Conservation (phyloP, 805 yeast genomes). For the Yamadazyma philogaea region DNA sequence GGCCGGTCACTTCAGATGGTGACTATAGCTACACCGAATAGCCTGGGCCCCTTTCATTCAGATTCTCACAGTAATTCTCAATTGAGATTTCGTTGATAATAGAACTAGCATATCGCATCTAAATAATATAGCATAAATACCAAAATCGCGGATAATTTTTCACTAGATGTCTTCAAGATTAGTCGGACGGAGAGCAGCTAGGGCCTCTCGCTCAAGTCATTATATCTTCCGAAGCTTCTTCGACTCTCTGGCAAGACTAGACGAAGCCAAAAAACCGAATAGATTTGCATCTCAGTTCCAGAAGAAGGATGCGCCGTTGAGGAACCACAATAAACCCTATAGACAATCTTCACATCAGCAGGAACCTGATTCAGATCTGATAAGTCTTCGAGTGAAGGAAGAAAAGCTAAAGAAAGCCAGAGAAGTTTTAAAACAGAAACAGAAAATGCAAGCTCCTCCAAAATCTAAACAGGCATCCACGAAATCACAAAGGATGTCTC, state of each 20-base stretch:
- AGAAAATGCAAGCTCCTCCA: neutral
- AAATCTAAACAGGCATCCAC: conserved; percentile 1
- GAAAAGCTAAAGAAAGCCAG: conserved; percentile 7
- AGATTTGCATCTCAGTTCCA: conserved; percentile 32
- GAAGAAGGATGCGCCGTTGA: neutral
- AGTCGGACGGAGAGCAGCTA: neutral
- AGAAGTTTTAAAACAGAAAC: conserved; percentile 10
- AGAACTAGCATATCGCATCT: conserved; percentile 1
- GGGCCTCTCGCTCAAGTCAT: neutral
- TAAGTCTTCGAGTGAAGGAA: neutral
- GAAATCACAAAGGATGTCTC: conserved; percentile 1
- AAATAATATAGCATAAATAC: neutral
- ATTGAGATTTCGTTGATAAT: neutral
- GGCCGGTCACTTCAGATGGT: conserved; percentile 41
- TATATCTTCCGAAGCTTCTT: neutral
- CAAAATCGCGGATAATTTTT: conserved; percentile 3
- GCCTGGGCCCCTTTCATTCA: neutral
- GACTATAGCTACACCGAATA: conserved; percentile 23
- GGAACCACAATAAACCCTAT: neutral
- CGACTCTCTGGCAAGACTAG: neutral
- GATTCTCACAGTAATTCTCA: neutral
- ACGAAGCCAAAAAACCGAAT: conserved; percentile 20
- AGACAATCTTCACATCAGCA: neutral
- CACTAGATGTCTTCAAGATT: neutral
- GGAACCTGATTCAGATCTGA: neutral